Evolutionary conservation across 2,329 filamentous ascomycete species (phyloP).

Genomic region (Paecilomyces variotii): DNA sequence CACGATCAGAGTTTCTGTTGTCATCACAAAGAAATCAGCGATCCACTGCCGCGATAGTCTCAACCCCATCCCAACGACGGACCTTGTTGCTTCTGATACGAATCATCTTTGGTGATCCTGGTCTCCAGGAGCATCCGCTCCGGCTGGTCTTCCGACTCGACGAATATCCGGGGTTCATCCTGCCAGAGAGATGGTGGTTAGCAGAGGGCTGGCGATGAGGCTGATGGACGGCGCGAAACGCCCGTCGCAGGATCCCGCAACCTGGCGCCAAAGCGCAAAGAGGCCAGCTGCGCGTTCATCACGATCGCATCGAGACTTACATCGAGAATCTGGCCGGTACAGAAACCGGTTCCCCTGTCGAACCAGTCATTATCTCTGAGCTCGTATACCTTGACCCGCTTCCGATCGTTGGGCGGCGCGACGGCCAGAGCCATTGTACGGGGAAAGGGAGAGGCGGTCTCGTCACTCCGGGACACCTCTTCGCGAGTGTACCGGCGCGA

Average conservation of each 20-base stretch:
- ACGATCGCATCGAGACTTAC: constrained; percentile 44
- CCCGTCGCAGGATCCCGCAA: constrained; percentile 11
- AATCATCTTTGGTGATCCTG: constrained; percentile 84
- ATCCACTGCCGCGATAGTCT: constrained; percentile 1
- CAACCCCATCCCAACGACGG: neutral
- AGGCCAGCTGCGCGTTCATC: neutral
- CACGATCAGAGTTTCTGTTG: constrained; percentile 85
- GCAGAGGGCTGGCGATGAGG: neutral
- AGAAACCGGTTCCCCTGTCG: constrained; percentile 93
- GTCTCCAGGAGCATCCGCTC: constrained; percentile 79
- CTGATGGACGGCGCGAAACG: constrained; percentile 2
- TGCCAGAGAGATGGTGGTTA: constrained; percentile 30
- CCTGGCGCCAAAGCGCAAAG: constrained; percentile 4
- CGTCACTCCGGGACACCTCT: constrained; percentile 32
- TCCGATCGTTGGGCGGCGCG: constrained; percentile 42
- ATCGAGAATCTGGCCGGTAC: constrained; percentile 65
- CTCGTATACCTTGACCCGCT: constrained; percentile 95
- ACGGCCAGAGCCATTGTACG: constrained; percentile 41
- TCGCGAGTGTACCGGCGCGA: constrained; percentile 26
- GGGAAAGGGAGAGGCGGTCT: constrained; percentile 24
- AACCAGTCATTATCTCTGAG: constrained; percentile 99
- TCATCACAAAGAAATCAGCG: constrained; percentile 17
- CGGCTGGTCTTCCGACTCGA: constrained; percentile 89
- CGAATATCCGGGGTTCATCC: constrained; percentile 80
- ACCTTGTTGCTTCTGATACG: constrained; percentile 98